Conservation (phyloP, 495 filamentous ascomycete genomes). For the Aspergillus kassunensis region DNA sequence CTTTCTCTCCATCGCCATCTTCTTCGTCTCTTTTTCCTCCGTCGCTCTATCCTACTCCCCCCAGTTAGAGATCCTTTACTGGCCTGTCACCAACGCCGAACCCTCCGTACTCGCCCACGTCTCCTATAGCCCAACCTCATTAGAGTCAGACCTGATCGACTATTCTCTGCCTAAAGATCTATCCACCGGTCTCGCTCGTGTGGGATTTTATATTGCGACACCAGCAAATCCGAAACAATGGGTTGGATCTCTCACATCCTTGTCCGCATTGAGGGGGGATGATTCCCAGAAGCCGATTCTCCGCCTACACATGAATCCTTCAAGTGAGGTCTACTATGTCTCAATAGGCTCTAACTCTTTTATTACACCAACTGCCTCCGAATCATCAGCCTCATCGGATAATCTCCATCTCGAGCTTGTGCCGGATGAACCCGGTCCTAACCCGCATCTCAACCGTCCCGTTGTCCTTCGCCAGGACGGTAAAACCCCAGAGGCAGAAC, state of each 20-base stretch:
- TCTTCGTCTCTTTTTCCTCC: constrained; percentile 14
- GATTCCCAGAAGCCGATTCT: constrained; percentile 23
- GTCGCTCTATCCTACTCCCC: constrained; percentile 16
- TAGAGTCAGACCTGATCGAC: constrained; percentile 31
- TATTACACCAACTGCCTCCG: background rate
- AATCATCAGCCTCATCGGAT: background rate
- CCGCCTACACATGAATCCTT: constrained; percentile 33
- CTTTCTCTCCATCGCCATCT: constrained; percentile 16
- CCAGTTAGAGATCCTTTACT: constrained; percentile 38
- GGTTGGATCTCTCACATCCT: constrained; percentile 37
- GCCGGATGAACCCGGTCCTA: constrained; percentile 24
- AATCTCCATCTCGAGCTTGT: constrained; percentile 28
- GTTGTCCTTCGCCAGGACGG: constrained; percentile 40
- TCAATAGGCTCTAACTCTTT: constrained; percentile 20
- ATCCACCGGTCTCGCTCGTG: constrained; percentile 27
- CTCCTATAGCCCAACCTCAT: constrained; percentile 33
- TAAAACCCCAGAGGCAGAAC: constrained; percentile 28
- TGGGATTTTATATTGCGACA: constrained; percentile 34
- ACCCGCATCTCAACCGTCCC: constrained; percentile 41
- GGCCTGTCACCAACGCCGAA: constrained; percentile 32
- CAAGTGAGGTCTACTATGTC: constrained; percentile 38
- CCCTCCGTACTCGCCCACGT: constrained; percentile 40
- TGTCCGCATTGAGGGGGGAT: constrained; percentile 23
- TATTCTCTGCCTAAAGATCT: constrained; percentile 28
- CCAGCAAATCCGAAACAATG: constrained; percentile 33